A percentile compares a stretch with the other conserved stretches of the same genome.
Evolutionary conservation across 345 rosid genomes (phyloP).

Genomic region (Murraya paniculata): DNA sequence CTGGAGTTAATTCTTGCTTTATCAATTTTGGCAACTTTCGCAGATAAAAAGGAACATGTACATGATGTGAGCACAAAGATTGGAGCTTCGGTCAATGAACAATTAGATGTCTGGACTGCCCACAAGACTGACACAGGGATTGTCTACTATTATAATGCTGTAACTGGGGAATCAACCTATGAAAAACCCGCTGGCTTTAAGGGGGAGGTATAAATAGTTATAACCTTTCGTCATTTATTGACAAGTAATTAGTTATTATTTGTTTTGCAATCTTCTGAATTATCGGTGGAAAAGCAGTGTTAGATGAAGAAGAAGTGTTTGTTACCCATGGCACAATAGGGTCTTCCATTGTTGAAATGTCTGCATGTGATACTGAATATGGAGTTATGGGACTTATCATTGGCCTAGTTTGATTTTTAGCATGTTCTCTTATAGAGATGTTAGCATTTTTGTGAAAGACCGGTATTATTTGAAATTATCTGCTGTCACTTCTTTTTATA

Average conservation of each 20-base stretch:
- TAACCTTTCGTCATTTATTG: not conserved
- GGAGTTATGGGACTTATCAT: not conserved
- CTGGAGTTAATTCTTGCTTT: conserved; percentile 36
- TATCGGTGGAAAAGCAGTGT: not conserved
- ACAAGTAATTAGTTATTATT: not conserved
- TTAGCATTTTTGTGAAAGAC: not conserved
- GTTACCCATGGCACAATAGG: not conserved
- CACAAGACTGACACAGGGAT: conserved; percentile 81
- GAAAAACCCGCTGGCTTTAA: conserved; percentile 79
- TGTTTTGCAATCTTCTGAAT: not conserved
- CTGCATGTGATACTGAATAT: not conserved
- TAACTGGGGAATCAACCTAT: conserved; percentile 86
- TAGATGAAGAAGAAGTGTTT: not conserved
- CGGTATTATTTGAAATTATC: not conserved
- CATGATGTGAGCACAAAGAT: conserved; percentile 36
- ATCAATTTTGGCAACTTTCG: conserved; percentile 30
- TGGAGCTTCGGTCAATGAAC: conserved; percentile 37
- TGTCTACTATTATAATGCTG: conserved; percentile 85
- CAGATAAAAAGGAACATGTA: conserved; percentile 52
- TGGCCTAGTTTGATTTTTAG: not conserved
- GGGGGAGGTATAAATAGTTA: conserved; percentile 55
- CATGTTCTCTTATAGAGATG: not conserved
- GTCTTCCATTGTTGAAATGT: not conserved
- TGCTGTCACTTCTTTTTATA: not conserved
- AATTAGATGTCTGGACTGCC: conserved; percentile 81